phyloP scores from a whole-genome alignment of 139 green algal species.

The Closterium sp. region DNA sequence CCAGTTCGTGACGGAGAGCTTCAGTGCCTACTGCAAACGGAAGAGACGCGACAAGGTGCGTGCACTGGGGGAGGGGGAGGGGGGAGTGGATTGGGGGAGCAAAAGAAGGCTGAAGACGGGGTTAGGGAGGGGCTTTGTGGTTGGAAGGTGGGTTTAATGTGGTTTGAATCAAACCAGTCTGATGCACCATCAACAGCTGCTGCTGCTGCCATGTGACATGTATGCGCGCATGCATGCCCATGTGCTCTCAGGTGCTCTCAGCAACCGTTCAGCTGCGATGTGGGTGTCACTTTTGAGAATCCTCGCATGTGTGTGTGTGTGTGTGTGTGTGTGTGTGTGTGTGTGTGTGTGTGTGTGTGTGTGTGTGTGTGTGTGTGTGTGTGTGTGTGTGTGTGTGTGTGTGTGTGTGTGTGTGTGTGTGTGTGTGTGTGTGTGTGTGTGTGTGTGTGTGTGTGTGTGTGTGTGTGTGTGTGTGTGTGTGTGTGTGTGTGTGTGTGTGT shows the following conservation, averaged over 20 bases:
- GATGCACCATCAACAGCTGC: too few relatives aligned
- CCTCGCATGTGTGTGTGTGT: too few relatives aligned
- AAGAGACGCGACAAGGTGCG: conserved; percentile 42
- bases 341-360: not conserved
- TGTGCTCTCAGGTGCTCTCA: too few relatives aligned
- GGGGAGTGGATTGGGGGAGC: too few relatives aligned
- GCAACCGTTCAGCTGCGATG: too few relatives aligned
- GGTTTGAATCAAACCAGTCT: too few relatives aligned
- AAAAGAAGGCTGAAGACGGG: too few relatives aligned
- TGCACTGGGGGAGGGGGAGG: not conserved
- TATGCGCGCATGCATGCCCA: too few relatives aligned
- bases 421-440: not conserved
- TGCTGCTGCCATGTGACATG: too few relatives aligned
- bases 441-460: not conserved
- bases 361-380: not conserved
- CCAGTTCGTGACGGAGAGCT: conserved; percentile 49
- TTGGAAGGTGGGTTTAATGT: too few relatives aligned
- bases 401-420: not conserved
- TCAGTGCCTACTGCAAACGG: conserved; percentile 42
- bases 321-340: not conserved
- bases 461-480: not conserved
- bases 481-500: not conserved
- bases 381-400: not conserved
- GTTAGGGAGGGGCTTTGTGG: too few relatives aligned
- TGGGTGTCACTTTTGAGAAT: too few relatives aligned